A percentile compares a stretch with the other conserved stretches of the same genome.
Evolutionary conservation across 176 grass and related monocot species (phyloP).

Genomic region (Thinopyrum elongatum): DNA sequence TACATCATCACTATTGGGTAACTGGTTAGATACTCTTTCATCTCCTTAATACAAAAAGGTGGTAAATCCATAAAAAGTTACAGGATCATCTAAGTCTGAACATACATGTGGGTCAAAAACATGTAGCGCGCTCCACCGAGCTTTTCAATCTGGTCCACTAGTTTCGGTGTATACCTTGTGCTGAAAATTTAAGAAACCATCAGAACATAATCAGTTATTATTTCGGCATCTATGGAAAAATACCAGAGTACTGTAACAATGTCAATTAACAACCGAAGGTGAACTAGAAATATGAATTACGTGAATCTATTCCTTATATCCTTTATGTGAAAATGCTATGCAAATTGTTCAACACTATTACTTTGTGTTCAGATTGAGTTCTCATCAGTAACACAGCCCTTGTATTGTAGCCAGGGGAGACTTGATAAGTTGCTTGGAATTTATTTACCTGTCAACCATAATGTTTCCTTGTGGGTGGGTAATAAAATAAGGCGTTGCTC

Average conservation of each 20-base stretch:
- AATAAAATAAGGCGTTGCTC: constrained; percentile 70
- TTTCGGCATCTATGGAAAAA: neutral
- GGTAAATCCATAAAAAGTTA: constrained; percentile 21
- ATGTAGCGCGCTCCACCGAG: constrained; percentile 78
- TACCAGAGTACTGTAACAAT: neutral
- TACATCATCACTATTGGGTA: constrained; percentile 70
- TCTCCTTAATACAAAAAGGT: neutral
- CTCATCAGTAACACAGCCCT: neutral
- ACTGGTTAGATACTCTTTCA: neutral
- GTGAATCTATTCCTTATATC: neutral
- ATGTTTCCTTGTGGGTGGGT: constrained; percentile 77
- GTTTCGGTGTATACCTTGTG: constrained; percentile 58
- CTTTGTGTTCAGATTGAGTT: neutral
- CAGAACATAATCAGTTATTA: neutral
- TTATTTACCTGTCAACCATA: constrained; percentile 68
- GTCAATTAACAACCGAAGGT: neutral
- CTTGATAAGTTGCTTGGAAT: too few species aligned
- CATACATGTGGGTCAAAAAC: constrained; percentile 91
- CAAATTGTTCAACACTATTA: neutral
- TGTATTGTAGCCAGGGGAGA: neutral
- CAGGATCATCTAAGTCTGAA: neutral
- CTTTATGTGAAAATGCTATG: neutral
- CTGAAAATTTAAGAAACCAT: constrained; percentile 36
- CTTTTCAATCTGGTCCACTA: constrained; percentile 52
- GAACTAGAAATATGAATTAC: neutral